Conservation (phyloP, 2,329 filamentous ascomycete species). For the Apiospora saccharicola region DNA sequence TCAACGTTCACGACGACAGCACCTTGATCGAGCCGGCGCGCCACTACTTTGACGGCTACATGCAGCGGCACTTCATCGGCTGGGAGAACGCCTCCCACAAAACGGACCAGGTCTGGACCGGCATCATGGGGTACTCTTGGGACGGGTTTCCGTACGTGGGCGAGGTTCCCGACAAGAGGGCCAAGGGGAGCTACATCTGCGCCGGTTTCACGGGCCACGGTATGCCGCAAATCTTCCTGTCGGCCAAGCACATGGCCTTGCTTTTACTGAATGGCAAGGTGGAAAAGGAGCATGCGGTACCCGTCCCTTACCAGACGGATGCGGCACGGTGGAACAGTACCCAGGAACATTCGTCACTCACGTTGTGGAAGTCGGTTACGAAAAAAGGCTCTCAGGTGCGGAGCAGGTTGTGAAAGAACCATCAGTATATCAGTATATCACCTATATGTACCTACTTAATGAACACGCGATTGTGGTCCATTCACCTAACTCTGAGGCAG, state of each 20-base stretch:
- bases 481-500: background rate
- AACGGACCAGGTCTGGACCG: constrained; percentile 50
- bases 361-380: constrained; percentile 13
- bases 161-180: constrained; percentile 40
- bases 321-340: background rate
- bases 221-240: constrained; percentile 48
- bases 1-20: constrained; percentile 51
- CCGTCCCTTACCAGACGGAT: background rate
- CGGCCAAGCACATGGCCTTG: constrained; percentile 43
- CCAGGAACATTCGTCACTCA: constrained; percentile 5
- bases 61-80: constrained; percentile 53
- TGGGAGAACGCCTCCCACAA: constrained; percentile 58
- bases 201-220: constrained; percentile 53
- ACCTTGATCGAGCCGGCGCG: constrained; percentile 47
- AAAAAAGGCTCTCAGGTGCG: background rate
- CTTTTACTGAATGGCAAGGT: background rate
- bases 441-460: background rate
- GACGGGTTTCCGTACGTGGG: constrained; percentile 41
- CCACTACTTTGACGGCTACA: constrained; percentile 52
- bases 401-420: background rate
- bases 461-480: background rate
- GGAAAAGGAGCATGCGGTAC: constrained; percentile 5
- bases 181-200: constrained; percentile 43
- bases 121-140: constrained; percentile 35
- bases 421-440: background rate